Evolutionary conservation across 306 rosid genomes (phyloP), one percentile per base, ranked within the genome.

Genomic region (Lathyrus aphaca): DNA sequence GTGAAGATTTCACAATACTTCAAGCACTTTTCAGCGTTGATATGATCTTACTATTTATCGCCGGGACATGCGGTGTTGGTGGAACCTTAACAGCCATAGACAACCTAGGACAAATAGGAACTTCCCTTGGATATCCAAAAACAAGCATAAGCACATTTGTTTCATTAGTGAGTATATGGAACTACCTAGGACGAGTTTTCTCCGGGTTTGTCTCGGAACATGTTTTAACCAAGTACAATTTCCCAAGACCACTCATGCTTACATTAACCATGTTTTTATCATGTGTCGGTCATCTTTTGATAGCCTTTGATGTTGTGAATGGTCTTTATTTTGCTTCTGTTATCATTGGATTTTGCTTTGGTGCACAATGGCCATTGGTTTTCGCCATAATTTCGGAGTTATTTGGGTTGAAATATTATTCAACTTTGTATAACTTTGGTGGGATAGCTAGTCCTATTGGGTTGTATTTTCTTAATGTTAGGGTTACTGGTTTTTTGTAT

Each of bases 311-410:
- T 19, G 85, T 86, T 3, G 7, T 75, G 0, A 74, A 80, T 1
- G 83, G 86, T 5, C 83, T 87, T 18, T 87, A 87, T 38, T 51
- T 61, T 2, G 90, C 93, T 2, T 92, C 98, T 0, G 18, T 89
- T 0, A 79, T 89, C 0, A 89, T 84, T 9, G 98, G 98, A 6
- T 86, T 89, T 15, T 79, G 88, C 53, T 92, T 86, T 40, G 98
- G 98, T 0, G 98, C 98, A 5, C 92, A 87, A 1, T 89, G 95
- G 96, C 96, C 93, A 0, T 38, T 92, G 10, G 78, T 92, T 5
- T 89, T 92, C n/a, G 86, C 96, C 43, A 89, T 88, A 10, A 83
- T 92, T 3, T 92, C 98, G 0, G 98, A 92, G 69, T 61, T 89
- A 0, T 92, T 92, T 58, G 98, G 96, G 0, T 74, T 92, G 0